Evolutionary conservation across 805 yeast genomes (phyloP).

Genomic region (Pichia rugopelliculosa): DNA sequence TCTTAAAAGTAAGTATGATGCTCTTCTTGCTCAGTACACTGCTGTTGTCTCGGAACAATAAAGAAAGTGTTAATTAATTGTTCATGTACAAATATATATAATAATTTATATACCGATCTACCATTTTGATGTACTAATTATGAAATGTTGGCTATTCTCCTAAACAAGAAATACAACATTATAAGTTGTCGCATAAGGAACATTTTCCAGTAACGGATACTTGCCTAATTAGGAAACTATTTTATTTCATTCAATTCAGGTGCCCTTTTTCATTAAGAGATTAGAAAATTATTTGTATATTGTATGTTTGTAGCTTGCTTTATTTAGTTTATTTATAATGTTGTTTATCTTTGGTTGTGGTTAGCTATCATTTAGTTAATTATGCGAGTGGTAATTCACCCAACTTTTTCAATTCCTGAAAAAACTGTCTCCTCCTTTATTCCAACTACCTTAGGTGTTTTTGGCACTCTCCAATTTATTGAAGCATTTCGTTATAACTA

Average conservation of each 20-base stretch:
- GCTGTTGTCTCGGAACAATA: slow-evolving; percentile 1
- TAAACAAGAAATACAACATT: background rate
- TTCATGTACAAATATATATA: background rate
- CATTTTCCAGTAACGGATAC: background rate
- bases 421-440: background rate
- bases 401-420: background rate
- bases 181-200: too few species aligned
- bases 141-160: background rate
- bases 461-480: slow-evolving; percentile 1
- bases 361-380: background rate
- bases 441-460: background rate
- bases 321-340: too few species aligned
- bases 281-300: too few species aligned
- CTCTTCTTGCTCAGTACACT: slow-evolving; percentile 12
- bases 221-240: background rate
- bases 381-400: background rate
- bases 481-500: background rate
- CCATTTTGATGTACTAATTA: background rate
- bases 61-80: background rate
- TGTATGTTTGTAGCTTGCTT: too few species aligned
- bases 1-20: slow-evolving; percentile 14
- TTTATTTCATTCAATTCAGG: too few species aligned
- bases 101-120: too few species aligned
- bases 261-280: too few species aligned
- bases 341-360: too few species aligned